Evolutionary conservation across 2,329 filamentous ascomycete species (phyloP), one percentile per base, ranked within the genome.

Genomic region (Fusarium siculi): DNA sequence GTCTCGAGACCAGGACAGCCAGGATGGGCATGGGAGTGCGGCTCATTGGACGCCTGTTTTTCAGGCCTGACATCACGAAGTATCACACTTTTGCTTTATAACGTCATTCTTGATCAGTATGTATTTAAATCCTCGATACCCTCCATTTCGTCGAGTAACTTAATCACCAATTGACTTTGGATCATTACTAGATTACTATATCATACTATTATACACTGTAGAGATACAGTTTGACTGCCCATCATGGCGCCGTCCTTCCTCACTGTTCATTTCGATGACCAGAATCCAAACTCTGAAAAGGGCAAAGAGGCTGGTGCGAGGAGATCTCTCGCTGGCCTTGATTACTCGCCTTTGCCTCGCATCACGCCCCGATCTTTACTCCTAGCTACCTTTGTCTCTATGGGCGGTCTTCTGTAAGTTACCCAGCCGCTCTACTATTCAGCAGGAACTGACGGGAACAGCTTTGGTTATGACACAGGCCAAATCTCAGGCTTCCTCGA

Each of bases 401-500:
- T 85, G 83, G 84, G 84, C 3, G 84, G 84, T 53, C 61, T 85
- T 34, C 82, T 85, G 83, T 84, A 74, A 76, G 81, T 75, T 1
- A 8, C 8, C 11, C 21, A 2, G 46, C 15, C 9, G 2, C 16
- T 16, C 1, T 6, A 39, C 7, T 25, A 7, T 19, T 3, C 25
- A 34, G 9, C 37, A 37, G 4, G 15, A 16, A 10, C 43, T 66
- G 5, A 67, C 5, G 12, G 1, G 1, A 15, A 1, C 2, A 81
- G 80, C 40, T 82, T 85, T 54, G 82, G 84, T 14, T 86, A 86
- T 64, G 86, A 88, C 59, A 88, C 85, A 21, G 87, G 87, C 52
- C 87, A 89, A 70, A 87, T 87, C 49, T 86, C 82, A 6, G 88
- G 89, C 9, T 90, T 90, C 73, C 81, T 90, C 2, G 86, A 88